Conservation (phyloP, 805 yeast species). For the Myxozyma kluyveri region DNA sequence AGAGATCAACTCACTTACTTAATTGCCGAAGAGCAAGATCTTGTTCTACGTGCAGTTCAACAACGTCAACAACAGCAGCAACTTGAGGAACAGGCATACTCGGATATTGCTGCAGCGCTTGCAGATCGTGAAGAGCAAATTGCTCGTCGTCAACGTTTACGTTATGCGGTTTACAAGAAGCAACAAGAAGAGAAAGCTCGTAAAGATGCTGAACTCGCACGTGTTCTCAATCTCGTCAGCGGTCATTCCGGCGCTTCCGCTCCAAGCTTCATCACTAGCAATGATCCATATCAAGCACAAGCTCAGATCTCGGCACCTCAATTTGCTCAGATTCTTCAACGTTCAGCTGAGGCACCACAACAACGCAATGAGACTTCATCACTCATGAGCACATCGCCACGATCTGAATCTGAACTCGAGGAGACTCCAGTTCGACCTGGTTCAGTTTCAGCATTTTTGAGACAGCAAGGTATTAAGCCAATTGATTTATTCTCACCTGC, state of each 20-base stretch:
- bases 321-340: background rate
- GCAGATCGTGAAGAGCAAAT: slow-evolving; percentile 25
- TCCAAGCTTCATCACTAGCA: background rate
- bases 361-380: background rate
- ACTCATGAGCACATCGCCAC: background rate
- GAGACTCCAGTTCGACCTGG: slow-evolving; percentile 26
- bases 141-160: slow-evolving; percentile 22
- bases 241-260: background rate
- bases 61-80: slow-evolving; percentile 25
- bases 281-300: too few relatives aligned
- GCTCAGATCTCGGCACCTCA: background rate
- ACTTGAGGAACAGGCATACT: slow-evolving; percentile 10
- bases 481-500: slow-evolving; percentile 9
- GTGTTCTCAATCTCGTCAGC: slow-evolving; percentile 5
- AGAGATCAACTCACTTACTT: slow-evolving; percentile 30
- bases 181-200: slow-evolving; percentile 27
- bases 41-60: slow-evolving; percentile 29
- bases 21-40: slow-evolving; percentile 33
- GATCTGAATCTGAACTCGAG: slow-evolving; percentile 13
- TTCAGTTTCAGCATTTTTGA: slow-evolving; percentile 16
- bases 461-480: slow-evolving; percentile 23
- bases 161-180: slow-evolving; percentile 27
- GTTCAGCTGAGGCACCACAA: background rate
- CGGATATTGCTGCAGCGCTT: slow-evolving; percentile 15
- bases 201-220: slow-evolving; percentile 20